A percentile compares a stretch with the other conserved stretches of the same genome.
These are phyloP conservation scores for Yamadazyma friedrichii DNA, from an alignment of 1,139 yeast species.

Conservation along the genomic window DNA sequence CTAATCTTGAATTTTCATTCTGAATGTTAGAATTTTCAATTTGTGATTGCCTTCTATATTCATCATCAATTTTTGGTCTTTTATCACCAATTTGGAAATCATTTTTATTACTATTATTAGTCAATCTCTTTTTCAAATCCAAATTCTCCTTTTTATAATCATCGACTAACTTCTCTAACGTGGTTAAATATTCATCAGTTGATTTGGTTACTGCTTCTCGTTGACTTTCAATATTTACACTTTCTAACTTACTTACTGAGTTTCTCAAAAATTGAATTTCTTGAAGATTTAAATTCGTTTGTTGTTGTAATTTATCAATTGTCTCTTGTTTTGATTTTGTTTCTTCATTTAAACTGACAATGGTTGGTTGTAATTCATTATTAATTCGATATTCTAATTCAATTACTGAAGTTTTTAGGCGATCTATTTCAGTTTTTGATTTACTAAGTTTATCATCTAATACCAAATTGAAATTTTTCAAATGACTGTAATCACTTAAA, in stretches of 20 bases:
- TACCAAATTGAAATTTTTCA: slow-evolving; percentile 38
- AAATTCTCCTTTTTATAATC: slow-evolving; percentile 57
- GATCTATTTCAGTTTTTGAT: slow-evolving; percentile 21
- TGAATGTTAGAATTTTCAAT: slow-evolving; percentile 34
- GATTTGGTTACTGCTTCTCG: slow-evolving; percentile 23
- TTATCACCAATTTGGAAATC: slow-evolving; percentile 20
- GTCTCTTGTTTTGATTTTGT: slow-evolving; percentile 28
- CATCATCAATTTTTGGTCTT: slow-evolving; percentile 26
- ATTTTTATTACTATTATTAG: slow-evolving; percentile 12
- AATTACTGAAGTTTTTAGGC: slow-evolving; percentile 13
- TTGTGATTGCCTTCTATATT: slow-evolving; percentile 20
- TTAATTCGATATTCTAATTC: slow-evolving; percentile 16
- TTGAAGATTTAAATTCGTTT: slow-evolving; percentile 51
- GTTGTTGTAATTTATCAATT: slow-evolving; percentile 49
- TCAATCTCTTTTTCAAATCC: slow-evolving; percentile 20
- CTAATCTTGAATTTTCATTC: slow-evolving; percentile 40
- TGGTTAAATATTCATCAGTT: slow-evolving; percentile 36
- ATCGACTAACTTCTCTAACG: slow-evolving; percentile 53
- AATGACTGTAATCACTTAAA: slow-evolving; percentile 31
- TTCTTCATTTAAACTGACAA: slow-evolving; percentile 22
- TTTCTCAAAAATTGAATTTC: slow-evolving; percentile 62
- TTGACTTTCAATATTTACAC: slow-evolving; percentile 21
- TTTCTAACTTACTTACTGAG: slow-evolving; percentile 35
- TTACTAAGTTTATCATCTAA: slow-evolving; percentile 37
- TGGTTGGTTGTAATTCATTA: slow-evolving; percentile 17